Base-by-base conservation (phyloP, 116 monocot genomes). In the Phalaenopsis hybrid region DNA sequence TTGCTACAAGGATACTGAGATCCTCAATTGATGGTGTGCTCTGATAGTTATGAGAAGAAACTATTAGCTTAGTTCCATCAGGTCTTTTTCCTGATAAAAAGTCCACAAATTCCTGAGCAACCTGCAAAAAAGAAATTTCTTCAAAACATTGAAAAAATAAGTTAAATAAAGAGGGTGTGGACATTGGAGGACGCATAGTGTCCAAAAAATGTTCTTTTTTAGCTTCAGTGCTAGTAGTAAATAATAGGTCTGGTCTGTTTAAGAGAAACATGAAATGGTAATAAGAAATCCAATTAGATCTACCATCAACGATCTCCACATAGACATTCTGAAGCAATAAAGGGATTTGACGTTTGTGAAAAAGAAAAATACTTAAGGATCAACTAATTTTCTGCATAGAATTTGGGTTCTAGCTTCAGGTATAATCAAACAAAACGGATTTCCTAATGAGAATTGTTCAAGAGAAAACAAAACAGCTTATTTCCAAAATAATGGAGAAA, bases 11-110 rank as follows among this genome's bases (percentile, higher is more conserved):
- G 79, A 82, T 78, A 44, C 89, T 80, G 82, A 98, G 90, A 28
- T 90, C 90, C 79, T 95, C 93, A 79, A 43, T 81, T 3, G 95
- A 93, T 75, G 95, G 98, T 52, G 95, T 98, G 16, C 68, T 81
- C 79, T 93, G 79, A 79, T 95, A 98, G 83, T 98, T 98, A 88
- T 98, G 98, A 82, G 93, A 94, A 75, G 98, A 98, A 68, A 98
- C 86, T 82, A 98, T 93, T 67, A 98, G 90, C 81, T 92, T 95
- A 85, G 86, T 89, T 41, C 83, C 83, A 46, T 92, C 88, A 37
- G 92, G 92, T 58, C 88, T 98, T 86, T 88, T 89, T 67, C 87
- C 92, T 79, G 90, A 86, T 68, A 95, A 87, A 51, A 81, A 85
- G 20, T 80, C 79, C 0, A 90, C 75, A 86, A 98, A 98, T 68